Percentiles rank a stretch among this genome's conserved stretches.
These are phyloP conservation scores for Triticum urartu DNA, from an alignment of 176 grass and related monocot genomes.

Conservation along the genomic window DNA sequence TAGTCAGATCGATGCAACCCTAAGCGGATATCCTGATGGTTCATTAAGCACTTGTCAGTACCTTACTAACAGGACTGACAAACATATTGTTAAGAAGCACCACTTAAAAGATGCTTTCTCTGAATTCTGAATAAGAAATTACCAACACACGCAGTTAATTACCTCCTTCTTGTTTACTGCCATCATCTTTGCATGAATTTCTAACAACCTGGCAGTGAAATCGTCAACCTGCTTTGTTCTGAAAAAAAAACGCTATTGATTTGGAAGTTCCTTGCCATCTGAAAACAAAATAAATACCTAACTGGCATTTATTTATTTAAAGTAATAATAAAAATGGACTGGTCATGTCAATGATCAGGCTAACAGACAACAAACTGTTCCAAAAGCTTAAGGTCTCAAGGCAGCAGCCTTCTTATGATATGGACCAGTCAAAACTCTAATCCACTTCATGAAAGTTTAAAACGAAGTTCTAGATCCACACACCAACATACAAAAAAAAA, in stretches of 20 bases:
- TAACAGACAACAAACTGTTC: neutral
- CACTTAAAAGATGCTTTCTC: neutral
- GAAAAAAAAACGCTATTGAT: conserved; percentile 14
- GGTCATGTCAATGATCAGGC: neutral
- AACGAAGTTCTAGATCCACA: neutral
- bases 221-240: conserved; percentile 87
- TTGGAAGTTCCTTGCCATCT: neutral
- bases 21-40: conserved; percentile 83
- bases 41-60: conserved; percentile 19
- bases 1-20: conserved; percentile 97
- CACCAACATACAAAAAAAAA: neutral
- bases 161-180: conserved; percentile 78
- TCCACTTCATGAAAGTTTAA: neutral
- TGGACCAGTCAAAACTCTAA: neutral
- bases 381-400: neutral
- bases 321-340: neutral
- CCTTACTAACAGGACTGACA: neutral
- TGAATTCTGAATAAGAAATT: conserved; percentile 8
- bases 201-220: conserved; percentile 80
- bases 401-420: neutral
- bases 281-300: neutral
- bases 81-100: neutral
- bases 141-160: neutral
- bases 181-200: conserved; percentile 89
- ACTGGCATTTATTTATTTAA: neutral